Conservation (phyloP, 2,329 filamentous ascomycete genomes). For the Sclerotiophoma versabilis region DNA sequence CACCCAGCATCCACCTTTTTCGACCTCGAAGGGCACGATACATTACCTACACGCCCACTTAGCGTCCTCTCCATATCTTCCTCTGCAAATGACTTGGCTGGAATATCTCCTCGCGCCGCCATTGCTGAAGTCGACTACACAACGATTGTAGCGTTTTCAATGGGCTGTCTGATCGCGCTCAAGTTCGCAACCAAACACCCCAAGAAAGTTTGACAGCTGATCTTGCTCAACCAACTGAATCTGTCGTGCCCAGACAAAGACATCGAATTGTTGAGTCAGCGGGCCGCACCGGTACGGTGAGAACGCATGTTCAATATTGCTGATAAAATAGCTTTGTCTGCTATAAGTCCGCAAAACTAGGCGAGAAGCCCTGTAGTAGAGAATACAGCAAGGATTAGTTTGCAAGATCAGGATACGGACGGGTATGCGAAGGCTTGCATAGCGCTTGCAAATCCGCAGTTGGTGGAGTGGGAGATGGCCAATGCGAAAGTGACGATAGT, state of each 20-base stretch:
- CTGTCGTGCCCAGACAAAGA: slow-evolving; percentile 53
- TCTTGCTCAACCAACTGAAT: slow-evolving; percentile 59
- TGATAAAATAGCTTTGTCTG: slow-evolving; percentile 47
- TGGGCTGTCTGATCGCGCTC: slow-evolving; percentile 60
- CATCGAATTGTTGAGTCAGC: slow-evolving; percentile 37
- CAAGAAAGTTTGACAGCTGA: slow-evolving; percentile 52
- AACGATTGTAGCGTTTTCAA: slow-evolving; percentile 60
- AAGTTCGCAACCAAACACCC: slow-evolving; percentile 53
- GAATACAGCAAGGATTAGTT: slow-evolving; percentile 52
- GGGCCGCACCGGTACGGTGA: slow-evolving; percentile 52
- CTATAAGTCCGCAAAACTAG: slow-evolving; percentile 50
- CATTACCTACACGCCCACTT: slow-evolving; percentile 59
- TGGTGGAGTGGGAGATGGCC: slow-evolving; percentile 43
- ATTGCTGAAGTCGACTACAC: slow-evolving; percentile 34
- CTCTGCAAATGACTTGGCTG: slow-evolving; percentile 53
- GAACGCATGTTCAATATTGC: slow-evolving; percentile 56
- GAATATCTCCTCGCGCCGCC: slow-evolving; percentile 47
- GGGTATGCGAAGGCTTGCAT: slow-evolving; percentile 63
- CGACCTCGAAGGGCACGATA: slow-evolving; percentile 65
- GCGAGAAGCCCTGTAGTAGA: slow-evolving; percentile 51
- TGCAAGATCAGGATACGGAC: slow-evolving; percentile 60
- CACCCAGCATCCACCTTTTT: slow-evolving; percentile 53
- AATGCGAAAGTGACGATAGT: slow-evolving; percentile 47
- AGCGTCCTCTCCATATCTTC: slow-evolving; percentile 55
- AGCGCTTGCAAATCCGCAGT: slow-evolving; percentile 55